Base-by-base conservation (phyloP, 306 rosid genomes). In the Begonia fuchsioides region DNA sequence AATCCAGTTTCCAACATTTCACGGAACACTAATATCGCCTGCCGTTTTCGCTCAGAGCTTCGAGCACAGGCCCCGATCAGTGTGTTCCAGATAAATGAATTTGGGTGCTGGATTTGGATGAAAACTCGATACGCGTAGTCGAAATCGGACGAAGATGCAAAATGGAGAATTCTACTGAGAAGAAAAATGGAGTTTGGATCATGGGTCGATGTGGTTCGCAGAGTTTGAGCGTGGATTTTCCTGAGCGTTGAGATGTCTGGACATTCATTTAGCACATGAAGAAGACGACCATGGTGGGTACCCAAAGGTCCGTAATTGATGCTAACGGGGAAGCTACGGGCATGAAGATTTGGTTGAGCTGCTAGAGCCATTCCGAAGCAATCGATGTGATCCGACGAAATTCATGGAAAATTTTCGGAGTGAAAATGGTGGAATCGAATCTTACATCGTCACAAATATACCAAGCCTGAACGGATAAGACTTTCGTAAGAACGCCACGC, bases 71-170 rank as follows among this genome's bases (percentile, higher is more conserved):
- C 80, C 61, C 74, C 45, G 32, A 87, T 73, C 63, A 87, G 87
- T 54, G 81, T 76, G 70, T 86, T 86, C 94, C 96, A 86, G 77
- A 68, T 69, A 65, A 87, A 87, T 46, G 93, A 76, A 58, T 83
- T 83, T 44, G 88, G 86, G 26, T 47, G 49, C 1, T 50, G 38
- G 11, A 76, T 63, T 51, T 64, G 83, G 53, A 49, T 45, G 52
- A 87, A 77, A 6, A 76, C 74, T 1, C 71, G 85, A 44, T 63
- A 55, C 8, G 93, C 84, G 41, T 87, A 80, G 56, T 47, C 62
- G 50, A 76, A 55, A 59, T 81, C 63, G 13, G 56, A 9, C 1
- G 51, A 18, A 48, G 84, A 80, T 0, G 80, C 65, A 41, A 69
- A 57, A 3, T 65, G 77, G 32, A 82, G 84, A 55, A 87, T 77